Evolutionary conservation across 768 basidiomycete genomes (phyloP), one percentile per base, ranked within the genome.

Genomic region (Russula griseocarnosa): DNA sequence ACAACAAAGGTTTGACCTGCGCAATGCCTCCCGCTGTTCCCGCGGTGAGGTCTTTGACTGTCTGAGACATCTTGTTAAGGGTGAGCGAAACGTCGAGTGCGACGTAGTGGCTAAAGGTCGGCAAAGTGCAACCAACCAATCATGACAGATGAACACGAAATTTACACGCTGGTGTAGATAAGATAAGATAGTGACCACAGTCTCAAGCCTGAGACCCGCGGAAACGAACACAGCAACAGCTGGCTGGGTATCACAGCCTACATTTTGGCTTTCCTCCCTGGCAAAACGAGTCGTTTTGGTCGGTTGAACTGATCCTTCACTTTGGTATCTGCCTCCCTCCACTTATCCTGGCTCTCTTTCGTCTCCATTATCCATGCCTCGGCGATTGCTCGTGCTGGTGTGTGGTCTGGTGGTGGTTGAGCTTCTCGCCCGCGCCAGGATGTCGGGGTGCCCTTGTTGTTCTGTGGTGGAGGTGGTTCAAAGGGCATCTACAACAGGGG

Each of bases 1-100:
- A 55, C 52, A 52, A 59, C 34, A 44, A n/a, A 62, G 18, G 36
- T 44, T 57, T 60, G 69, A 86, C 91, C 84, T 95, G 94, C 63
- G 87, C 86, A 71, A 96, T 86, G 55, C 94, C 94, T 53, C 94
- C 94, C n/a, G 83, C 86, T 36, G 92, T 94, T 55, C 94, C 94
- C 61, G 92, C 93, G 42, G 90, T 81, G 67, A 97, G 75, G 74
- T 97, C 94, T 78, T 93, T 94, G 55, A 85, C 79, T 36, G 92
- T 90, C 72, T 87, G 88, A 62, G 74, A 75, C 76, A 78, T 77
- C 55, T 63, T 69, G 59, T 46, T 34, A 22, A 40, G 22, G 36
- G 47, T 18, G 16, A 24, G 36, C 26, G 38, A 46, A n/a, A 28
- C n/a, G 51, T 28, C 38, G 38, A 49, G 50, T 10, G 20, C 7